Evolutionary conservation across 495 filamentous ascomycete species (phyloP).

Genomic region (Pseudotulostoma volvatum): DNA sequence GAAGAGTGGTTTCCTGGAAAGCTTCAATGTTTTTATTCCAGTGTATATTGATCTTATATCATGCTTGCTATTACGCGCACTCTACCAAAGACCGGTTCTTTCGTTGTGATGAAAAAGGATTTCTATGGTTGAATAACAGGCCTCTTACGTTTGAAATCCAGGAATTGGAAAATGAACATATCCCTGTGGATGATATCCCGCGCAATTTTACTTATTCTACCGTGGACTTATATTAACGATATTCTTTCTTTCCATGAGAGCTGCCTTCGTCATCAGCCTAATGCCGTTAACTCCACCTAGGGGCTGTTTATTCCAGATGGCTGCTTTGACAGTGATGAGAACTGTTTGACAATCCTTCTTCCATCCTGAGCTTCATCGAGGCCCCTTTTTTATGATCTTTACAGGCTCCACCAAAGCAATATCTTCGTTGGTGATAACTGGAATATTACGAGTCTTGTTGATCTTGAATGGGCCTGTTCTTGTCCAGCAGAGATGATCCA

Average conservation of each 20-base stretch:
- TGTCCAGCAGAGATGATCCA: slow-evolving; percentile 12
- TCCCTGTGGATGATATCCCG: slow-evolving; percentile 17
- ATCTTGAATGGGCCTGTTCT: slow-evolving; percentile 19
- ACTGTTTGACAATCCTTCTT: slow-evolving; percentile 14
- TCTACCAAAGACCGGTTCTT: slow-evolving; percentile 12
- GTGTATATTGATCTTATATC: slow-evolving; percentile 14
- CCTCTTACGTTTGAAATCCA: slow-evolving; percentile 11
- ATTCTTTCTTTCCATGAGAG: slow-evolving; percentile 17
- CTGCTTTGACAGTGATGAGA: slow-evolving; percentile 15
- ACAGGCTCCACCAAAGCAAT: slow-evolving; percentile 17
- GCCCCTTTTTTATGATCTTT: slow-evolving; percentile 9
- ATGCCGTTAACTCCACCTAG: slow-evolving; percentile 12
- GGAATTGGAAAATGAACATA: slow-evolving; percentile 21
- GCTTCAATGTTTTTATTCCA: slow-evolving; percentile 24
- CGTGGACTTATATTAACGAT: slow-evolving; percentile 18
- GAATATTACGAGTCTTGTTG: slow-evolving; percentile 14
- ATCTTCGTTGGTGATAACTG: slow-evolving; percentile 13
- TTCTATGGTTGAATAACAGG: slow-evolving; percentile 9
- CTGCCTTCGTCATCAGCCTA: slow-evolving; percentile 18
- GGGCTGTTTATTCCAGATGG: slow-evolving; percentile 15
- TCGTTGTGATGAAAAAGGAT: slow-evolving; percentile 7
- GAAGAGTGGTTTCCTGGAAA: slow-evolving; percentile 19
- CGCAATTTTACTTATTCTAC: slow-evolving; percentile 15
- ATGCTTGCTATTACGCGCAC: slow-evolving; percentile 8
- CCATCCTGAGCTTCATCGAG: slow-evolving; percentile 9